Conservation (phyloP, 345 rosid species). For the Corchorus olitorius region DNA sequence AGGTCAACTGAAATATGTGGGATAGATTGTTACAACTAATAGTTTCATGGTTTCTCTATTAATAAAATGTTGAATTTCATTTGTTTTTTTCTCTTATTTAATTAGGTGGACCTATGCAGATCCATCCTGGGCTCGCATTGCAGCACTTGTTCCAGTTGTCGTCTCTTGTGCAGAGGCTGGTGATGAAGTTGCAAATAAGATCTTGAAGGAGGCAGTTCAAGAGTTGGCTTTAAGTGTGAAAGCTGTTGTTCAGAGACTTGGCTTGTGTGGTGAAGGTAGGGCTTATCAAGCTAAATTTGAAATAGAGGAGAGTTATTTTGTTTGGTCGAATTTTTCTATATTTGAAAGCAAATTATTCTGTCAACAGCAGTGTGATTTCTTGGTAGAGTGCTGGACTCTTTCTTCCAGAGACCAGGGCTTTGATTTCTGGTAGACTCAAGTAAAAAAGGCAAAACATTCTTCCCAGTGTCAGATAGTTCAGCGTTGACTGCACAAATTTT, state of each 20-base stretch:
- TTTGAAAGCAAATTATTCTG: background rate
- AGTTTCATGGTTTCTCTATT: background rate
- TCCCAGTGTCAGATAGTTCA: background rate
- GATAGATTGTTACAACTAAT: background rate
- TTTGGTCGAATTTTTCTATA: background rate
- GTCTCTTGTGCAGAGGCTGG: slow-evolving; percentile 78
- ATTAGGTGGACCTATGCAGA: slow-evolving; percentile 79
- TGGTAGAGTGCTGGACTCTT: too few species aligned
- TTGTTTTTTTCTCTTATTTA: slow-evolving; percentile 10
- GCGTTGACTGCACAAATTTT: background rate
- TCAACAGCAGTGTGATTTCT: background rate
- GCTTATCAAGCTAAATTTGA: background rate
- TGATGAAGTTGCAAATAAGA: slow-evolving; percentile 63
- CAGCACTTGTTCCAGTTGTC: slow-evolving; percentile 72
- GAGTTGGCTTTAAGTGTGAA: slow-evolving; percentile 76
- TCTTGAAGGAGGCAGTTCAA: slow-evolving; percentile 54
- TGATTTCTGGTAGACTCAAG: too few species aligned
- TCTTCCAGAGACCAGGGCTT: too few species aligned
- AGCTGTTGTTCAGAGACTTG: slow-evolving; percentile 70
- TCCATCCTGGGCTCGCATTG: slow-evolving; percentile 87
- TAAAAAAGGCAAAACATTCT: too few species aligned
- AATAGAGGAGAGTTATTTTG: background rate
- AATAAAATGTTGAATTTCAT: slow-evolving; percentile 15
- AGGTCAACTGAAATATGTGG: background rate
- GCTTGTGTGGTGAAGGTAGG: slow-evolving; percentile 65